These are phyloP conservation scores for Pseudopediastrum boryanum DNA, from an alignment of 139 green algal species.

Conservation along the genomic window DNA sequence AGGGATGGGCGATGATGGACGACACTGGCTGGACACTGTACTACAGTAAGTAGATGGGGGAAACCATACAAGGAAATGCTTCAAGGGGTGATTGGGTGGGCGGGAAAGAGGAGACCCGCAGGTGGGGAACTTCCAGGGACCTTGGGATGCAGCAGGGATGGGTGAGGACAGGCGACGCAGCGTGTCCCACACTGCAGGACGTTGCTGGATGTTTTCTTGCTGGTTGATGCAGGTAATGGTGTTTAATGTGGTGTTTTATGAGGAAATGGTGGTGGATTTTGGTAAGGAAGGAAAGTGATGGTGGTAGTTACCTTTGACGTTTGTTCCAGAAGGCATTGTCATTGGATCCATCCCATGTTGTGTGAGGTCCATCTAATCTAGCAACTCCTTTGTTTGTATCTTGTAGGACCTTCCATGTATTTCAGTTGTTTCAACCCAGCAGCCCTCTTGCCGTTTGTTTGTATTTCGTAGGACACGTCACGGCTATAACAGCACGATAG, in stretches of 20 bases:
- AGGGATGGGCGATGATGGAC: neutral
- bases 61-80: neutral
- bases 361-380: neutral
- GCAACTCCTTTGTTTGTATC: neutral
- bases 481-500: constrained; percentile 38
- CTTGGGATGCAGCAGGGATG: constrained; percentile 25
- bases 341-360: neutral
- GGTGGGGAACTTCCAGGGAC: constrained; percentile 35
- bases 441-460: neutral
- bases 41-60: neutral
- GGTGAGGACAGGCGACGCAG: neutral
- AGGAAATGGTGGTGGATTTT: neutral
- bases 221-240: too few relatives aligned
- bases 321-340: neutral
- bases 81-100: too few relatives aligned
- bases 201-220: too few relatives aligned
- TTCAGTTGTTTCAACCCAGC: too few relatives aligned
- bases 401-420: too few relatives aligned
- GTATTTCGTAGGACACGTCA: constrained; percentile 14
- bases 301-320: neutral
- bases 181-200: too few relatives aligned
- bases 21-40: neutral
- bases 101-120: too few relatives aligned
- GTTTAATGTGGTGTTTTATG: too few relatives aligned
- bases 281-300: neutral